Base-by-base conservation (phyloP, 768 basidiomycete species). In the Calocybe cyanea region DNA sequence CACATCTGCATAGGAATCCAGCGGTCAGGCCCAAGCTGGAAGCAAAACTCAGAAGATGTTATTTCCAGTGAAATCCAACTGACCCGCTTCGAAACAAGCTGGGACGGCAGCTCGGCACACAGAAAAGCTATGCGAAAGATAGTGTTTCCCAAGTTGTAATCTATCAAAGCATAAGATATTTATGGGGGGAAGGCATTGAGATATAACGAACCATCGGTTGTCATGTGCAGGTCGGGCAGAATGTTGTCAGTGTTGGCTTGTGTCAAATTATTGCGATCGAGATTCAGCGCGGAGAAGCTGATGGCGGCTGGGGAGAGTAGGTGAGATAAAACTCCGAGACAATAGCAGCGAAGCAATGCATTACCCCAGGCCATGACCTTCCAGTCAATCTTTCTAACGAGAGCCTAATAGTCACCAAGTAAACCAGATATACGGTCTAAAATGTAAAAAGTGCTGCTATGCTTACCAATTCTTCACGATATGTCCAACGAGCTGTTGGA, bases 1-100 rank as follows among this genome's bases (percentile, higher is more conserved):
- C 72, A 75, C 64, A 81, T 77, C 57, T 81, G 78, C 1, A 68
- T 72, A 4, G 80, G 78, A 59, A 81, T 80, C 80, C 78, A 83
- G 19, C 76, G 71, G 58, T 84, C 81, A 2, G 81, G 80, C 2
- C 82, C 81, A 31, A 80, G 50, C 75, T 78, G 39, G 14, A 14
- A 21, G n/a, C 7, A 35, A 35, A 35, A 14, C 13, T 7, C 14
- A n/a, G n/a, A n/a, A n/a, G n/a, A n/a, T n/a, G n/a, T n/a, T n/a
- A n/a, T n/a, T 9, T 18, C 1, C 11, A 31, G 7, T 31, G 21
- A n/a, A 11, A 36, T 38, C 11, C 15, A 18, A 28, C 69, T 36
- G 34, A 81, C 72, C 10, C 73, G 68, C 59, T 84, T 84, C 1
- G 78, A 81, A 33, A 83, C 61, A 11, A 83, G 62, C 46, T 83